Conservation (phyloP, 2,329 filamentous ascomycete genomes). For the Calonectria fujianensis region DNA sequence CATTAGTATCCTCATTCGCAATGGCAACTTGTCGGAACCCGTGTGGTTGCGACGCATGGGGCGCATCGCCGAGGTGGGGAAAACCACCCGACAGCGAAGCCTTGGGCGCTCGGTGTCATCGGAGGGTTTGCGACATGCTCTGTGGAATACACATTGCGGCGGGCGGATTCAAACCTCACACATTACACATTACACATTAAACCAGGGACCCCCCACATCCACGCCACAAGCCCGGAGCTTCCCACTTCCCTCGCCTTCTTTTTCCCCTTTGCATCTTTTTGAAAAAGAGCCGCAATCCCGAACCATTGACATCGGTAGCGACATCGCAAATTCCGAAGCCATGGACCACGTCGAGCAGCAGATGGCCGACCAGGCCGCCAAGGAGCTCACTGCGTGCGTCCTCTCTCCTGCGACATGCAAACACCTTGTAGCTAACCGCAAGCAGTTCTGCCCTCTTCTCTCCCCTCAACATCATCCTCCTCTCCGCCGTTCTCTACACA, state of each 20-base stretch:
- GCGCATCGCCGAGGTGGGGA: conserved; percentile 22
- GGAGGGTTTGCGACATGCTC: conserved; percentile 24
- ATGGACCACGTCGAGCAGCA: conserved; percentile 77
- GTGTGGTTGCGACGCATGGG: conserved; percentile 10
- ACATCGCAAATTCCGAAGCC: neutral
- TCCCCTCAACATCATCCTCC: conserved; percentile 78
- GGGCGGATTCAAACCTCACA: neutral
- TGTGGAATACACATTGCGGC: neutral
- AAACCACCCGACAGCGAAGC: conserved; percentile 7
- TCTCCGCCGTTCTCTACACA: conserved; percentile 74
- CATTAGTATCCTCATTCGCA: neutral
- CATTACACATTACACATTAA: neutral
- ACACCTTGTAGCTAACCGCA: neutral
- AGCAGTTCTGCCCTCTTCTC: conserved; percentile 70
- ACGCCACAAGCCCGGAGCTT: neutral
- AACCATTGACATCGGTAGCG: neutral
- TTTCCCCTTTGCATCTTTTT: neutral
- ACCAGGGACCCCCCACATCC: neutral
- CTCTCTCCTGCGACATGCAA: neutral
- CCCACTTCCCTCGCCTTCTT: conserved; percentile 5
- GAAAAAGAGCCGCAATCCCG: neutral
- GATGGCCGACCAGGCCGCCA: conserved; percentile 71
- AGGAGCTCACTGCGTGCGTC: conserved; percentile 63
- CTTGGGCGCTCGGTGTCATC: conserved; percentile 30
- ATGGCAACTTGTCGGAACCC: conserved; percentile 8